Evolutionary conservation across 1,284 basidiomycete genomes (phyloP).

Genomic region (Cryptococcus sp.): DNA sequence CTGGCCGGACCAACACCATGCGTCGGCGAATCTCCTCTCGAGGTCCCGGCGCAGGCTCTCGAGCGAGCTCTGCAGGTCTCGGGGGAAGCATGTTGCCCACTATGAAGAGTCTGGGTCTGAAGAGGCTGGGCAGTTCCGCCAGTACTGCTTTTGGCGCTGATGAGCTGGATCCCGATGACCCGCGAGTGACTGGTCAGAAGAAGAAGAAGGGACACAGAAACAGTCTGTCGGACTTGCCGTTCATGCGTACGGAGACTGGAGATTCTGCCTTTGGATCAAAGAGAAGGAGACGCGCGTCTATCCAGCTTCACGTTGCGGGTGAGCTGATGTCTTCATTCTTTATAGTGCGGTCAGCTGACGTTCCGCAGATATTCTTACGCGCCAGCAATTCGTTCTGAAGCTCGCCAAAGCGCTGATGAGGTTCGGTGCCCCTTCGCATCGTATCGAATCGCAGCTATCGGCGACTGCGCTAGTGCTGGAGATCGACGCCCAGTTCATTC

Average conservation of each 20-base stretch:
- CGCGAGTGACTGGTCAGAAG: constrained; percentile 34
- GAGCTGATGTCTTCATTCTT: constrained; percentile 6
- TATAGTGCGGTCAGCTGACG: background rate
- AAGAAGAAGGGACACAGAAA: constrained; percentile 27
- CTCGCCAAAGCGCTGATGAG: constrained; percentile 76
- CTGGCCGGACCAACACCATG: constrained; percentile 26
- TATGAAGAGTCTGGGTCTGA: constrained; percentile 31
- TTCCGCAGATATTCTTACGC: constrained; percentile 62
- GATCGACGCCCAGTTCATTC: constrained; percentile 75
- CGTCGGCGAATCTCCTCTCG: constrained; percentile 19
- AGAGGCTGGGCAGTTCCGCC: constrained; percentile 19
- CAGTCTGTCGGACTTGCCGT: constrained; percentile 24
- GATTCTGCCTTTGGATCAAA: constrained; percentile 11
- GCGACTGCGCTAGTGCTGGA: constrained; percentile 80
- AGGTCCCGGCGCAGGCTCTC: constrained; percentile 8
- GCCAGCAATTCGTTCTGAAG: constrained; percentile 75
- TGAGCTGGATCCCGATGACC: constrained; percentile 39
- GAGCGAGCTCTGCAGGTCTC: constrained; percentile 5
- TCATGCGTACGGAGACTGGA: constrained; percentile 12
- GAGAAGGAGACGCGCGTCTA: constrained; percentile 22
- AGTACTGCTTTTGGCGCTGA: constrained; percentile 23
- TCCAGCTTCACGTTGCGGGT: constrained; percentile 40
- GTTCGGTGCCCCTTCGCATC: constrained; percentile 82
- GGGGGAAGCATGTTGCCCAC: constrained; percentile 28
- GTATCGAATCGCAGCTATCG: constrained; percentile 76